Base-by-base conservation (phyloP, 495 filamentous ascomycete genomes). In the Neurospora pannonica region DNA sequence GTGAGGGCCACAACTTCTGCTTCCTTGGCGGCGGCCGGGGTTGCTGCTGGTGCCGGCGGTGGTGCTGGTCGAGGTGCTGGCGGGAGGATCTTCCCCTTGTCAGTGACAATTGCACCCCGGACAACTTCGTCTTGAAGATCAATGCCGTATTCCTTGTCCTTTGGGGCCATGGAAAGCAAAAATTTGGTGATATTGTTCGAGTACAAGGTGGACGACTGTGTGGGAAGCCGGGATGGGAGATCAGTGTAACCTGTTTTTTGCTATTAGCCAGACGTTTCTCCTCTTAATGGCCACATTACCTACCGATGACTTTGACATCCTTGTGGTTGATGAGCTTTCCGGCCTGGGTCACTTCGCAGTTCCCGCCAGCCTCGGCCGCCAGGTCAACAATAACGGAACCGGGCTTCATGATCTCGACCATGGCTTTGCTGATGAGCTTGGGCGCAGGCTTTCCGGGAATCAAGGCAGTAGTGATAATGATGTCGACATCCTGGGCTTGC, bases 101-200 rank as follows among this genome's bases (percentile, higher is more conserved):
- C 85, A 28, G 90, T 93, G 19, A 95, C 92, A 70, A 94, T 94
- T 1, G 92, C 89, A 9, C 92, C 92, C 5, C 93, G 89, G 43
- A 93, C 90, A 19, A 95, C 93, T 78, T 94, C 93, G 76, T 95
- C 93, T 15, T 86, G 87, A 74, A 94, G 82, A 73, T 94, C 92
- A 67, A 95, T 81, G 0, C 91, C 91, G 75, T 91, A 94, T 36
- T 90, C 86, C 74, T 91, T 92, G 0, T 93, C 90, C 76, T 90
- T 84, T 3, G 92, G 91, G 11, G 89, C 83, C 86, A 95, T 92
- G 2, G 92, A 94, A 38, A 95, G 85, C 10, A 95, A 86, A 76
- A 91, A 91, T 79, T 94, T 95, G 74, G 90, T 93, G 77, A 95
- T 93, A 76, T 95, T 95, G 86, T 95, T 95, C 21, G 91, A 93